Conservation (phyloP, 2,329 filamentous ascomycete genomes). For the Penicillium sp. region DNA sequence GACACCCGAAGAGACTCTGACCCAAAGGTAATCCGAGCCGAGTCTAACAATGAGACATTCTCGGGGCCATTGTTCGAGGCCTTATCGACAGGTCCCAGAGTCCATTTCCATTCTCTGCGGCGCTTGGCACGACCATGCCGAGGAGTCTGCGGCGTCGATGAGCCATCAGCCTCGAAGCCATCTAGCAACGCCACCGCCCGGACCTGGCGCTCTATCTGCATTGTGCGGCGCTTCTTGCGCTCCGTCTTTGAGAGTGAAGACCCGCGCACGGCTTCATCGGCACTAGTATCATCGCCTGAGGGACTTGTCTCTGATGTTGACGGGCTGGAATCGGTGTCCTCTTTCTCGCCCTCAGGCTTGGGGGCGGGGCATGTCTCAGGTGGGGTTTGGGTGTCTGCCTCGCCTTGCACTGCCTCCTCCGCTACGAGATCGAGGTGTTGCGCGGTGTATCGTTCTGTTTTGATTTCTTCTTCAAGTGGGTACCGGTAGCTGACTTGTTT, state of each 20-base stretch:
- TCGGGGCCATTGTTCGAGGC: conserved; percentile 7
- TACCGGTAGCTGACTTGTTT: conserved; percentile 58
- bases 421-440: conserved; percentile 55
- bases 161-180: conserved; percentile 46
- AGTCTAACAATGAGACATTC: conserved; percentile 1
- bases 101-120: conserved; percentile 58
- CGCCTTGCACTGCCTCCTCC: conserved; percentile 12
- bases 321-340: conserved; percentile 28
- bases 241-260: conserved; percentile 17
- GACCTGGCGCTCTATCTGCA: conserved; percentile 36
- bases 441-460: conserved; percentile 54
- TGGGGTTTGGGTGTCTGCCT: conserved; percentile 9
- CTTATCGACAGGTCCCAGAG: conserved; percentile 47
- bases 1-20: neutral
- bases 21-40: neutral
- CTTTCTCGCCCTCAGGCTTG: conserved; percentile 15
- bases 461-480: conserved; percentile 59
- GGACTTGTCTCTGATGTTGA: conserved; percentile 31
- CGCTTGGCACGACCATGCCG: conserved; percentile 54
- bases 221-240: conserved; percentile 40
- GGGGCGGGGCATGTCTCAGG: conserved; percentile 17
- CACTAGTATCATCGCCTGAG: conserved; percentile 33
- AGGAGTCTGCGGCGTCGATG: conserved; percentile 52
- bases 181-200: conserved; percentile 42
- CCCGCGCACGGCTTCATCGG: conserved; percentile 8